Conservation (phyloP, 768 basidiomycete genomes). For the Myochromella boudieri region DNA sequence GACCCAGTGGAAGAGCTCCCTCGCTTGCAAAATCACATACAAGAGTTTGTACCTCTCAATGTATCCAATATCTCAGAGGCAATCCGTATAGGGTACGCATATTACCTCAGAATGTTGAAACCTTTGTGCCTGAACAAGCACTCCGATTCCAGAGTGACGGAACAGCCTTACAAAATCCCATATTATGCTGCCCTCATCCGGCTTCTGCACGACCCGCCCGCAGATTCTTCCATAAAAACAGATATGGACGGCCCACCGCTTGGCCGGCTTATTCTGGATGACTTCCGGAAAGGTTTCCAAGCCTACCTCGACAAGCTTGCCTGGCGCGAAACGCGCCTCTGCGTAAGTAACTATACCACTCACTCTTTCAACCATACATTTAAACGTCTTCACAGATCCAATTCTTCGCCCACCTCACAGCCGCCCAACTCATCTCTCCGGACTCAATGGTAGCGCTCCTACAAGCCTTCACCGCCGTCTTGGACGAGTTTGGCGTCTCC, state of each 20-base stretch:
- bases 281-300: constrained; percentile 91
- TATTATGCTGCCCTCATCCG: constrained; percentile 83
- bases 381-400: constrained; percentile 60
- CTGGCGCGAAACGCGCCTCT: constrained; percentile 88
- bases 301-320: constrained; percentile 83
- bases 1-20: constrained; percentile 71
- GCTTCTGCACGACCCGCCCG: constrained; percentile 54
- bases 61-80: constrained; percentile 71
- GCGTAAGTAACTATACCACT: constrained; percentile 53
- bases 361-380: neutral
- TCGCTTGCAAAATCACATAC: constrained; percentile 63
- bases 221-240: constrained; percentile 31
- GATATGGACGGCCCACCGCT: constrained; percentile 45
- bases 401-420: constrained; percentile 87
- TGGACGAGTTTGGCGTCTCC: constrained; percentile 89
- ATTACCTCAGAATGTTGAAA: constrained; percentile 2
- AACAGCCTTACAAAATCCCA: constrained; percentile 93
- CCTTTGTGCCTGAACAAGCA: too few relatives aligned
- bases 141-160: constrained; percentile 66
- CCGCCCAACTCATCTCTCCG: constrained; percentile 70
- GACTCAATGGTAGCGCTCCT: constrained; percentile 81
- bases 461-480: constrained; percentile 79
- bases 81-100: constrained; percentile 66
- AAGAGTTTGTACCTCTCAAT: constrained; percentile 55
- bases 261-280: constrained; percentile 76